phyloP scores from a whole-genome alignment of 345 rosid genomes.

The Alliaria petiolata region DNA sequence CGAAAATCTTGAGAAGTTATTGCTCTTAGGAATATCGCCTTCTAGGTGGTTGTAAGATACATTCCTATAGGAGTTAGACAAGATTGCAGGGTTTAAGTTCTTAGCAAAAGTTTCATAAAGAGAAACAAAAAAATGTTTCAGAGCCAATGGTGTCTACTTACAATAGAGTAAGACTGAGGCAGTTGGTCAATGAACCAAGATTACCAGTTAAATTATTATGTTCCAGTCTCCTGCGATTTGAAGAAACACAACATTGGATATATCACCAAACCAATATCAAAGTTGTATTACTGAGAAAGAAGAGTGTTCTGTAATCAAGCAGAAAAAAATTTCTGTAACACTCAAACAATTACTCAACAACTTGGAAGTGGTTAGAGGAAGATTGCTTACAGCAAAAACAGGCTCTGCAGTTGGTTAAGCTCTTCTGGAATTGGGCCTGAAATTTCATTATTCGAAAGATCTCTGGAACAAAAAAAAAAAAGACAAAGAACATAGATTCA shows the following conservation, averaged over 20 bases:
- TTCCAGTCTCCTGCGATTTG: slow-evolving; percentile 65
- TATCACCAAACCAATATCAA: not conserved
- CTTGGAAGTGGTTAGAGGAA: not conserved
- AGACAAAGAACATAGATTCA: slow-evolving; percentile 7
- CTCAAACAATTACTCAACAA: not conserved
- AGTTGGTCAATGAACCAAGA: slow-evolving; percentile 56
- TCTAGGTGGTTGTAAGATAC: slow-evolving; percentile 77
- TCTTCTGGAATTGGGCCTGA: slow-evolving; percentile 78
- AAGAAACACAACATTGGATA: not conserved
- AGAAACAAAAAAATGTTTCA: not conserved
- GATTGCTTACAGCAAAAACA: slow-evolving; percentile 59
- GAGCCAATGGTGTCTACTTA: slow-evolving; percentile 34
- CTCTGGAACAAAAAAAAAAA: slow-evolving; percentile 56
- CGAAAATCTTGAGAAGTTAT: slow-evolving; percentile 76
- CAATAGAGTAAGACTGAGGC: slow-evolving; percentile 68
- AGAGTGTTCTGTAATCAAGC: not conserved
- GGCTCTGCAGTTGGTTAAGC: slow-evolving; percentile 69
- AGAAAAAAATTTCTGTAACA: not conserved
- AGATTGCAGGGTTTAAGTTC: not conserved
- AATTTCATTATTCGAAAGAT: slow-evolving; percentile 84
- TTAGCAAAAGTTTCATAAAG: not conserved
- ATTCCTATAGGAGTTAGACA: slow-evolving; percentile 45
- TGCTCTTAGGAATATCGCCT: slow-evolving; percentile 70
- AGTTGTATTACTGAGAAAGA: not conserved
- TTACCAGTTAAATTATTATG: slow-evolving; percentile 84